A percentile compares a stretch with the other conserved stretches of the same genome.
Evolutionary conservation across 2,329 filamentous ascomycete genomes (phyloP).

Genomic region (Blastomyces percursus): DNA sequence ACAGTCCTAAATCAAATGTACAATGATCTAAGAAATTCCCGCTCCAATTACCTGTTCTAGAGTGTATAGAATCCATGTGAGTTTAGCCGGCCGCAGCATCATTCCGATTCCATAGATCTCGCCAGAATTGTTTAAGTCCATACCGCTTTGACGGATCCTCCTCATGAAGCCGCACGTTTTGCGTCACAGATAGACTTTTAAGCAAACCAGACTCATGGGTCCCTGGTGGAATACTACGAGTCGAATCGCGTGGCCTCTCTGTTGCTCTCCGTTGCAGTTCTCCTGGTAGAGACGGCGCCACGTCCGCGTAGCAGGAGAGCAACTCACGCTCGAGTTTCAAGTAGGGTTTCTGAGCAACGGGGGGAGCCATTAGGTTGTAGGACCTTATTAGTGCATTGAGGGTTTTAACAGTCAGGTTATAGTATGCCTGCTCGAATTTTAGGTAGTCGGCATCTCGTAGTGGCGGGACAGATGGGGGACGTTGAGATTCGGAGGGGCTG

Average conservation of each 20-base stretch:
- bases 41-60: neutral
- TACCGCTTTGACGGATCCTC: constrained; percentile 60
- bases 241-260: constrained; percentile 21
- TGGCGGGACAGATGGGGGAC: constrained; percentile 41
- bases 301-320: constrained; percentile 68
- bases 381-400: constrained; percentile 72
- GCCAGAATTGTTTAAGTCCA: constrained; percentile 82
- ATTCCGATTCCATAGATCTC: constrained; percentile 54
- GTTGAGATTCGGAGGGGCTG: constrained; percentile 11
- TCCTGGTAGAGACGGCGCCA: constrained; percentile 62
- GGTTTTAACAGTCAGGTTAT: constrained; percentile 61
- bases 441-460: constrained; percentile 76
- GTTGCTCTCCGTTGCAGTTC: constrained; percentile 61
- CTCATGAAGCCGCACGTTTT: constrained; percentile 56
- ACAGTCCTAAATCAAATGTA: neutral
- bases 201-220: constrained; percentile 45
- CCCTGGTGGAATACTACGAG: constrained; percentile 11
- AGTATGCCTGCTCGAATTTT: constrained; percentile 59
- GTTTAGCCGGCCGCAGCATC: neutral
- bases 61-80: neutral
- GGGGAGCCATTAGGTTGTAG: constrained; percentile 92
- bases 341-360: constrained; percentile 87
- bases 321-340: constrained; percentile 75
- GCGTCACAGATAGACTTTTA: constrained; percentile 44
- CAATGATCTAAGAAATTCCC: neutral